Conservation (phyloP, 2,329 filamentous ascomycete species). For the Colletotrichum paranaense region DNA sequence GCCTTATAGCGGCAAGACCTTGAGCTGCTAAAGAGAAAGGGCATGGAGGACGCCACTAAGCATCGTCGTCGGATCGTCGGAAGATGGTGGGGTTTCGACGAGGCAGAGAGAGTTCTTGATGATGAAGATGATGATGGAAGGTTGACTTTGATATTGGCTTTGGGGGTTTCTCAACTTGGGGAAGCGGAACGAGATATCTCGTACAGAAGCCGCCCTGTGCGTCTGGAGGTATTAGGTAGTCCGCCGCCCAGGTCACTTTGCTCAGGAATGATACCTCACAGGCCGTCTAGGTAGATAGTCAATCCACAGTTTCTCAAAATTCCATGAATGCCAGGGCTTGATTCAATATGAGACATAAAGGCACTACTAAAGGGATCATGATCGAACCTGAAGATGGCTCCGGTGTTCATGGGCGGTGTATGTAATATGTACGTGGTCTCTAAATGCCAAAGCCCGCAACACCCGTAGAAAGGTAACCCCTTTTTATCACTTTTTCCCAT, state of each 20-base stretch:
- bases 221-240: neutral
- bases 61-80: neutral
- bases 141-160: neutral
- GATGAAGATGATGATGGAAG: neutral
- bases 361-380: neutral
- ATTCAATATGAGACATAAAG: neutral
- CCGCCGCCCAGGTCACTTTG: neutral
- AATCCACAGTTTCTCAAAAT: neutral
- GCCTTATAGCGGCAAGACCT: neutral
- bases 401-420: neutral
- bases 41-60: neutral
- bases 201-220: neutral
- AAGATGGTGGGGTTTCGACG: neutral
- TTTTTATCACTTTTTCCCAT: neutral
- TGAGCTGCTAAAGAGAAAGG: neutral
- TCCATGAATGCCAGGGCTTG: neutral
- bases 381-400: neutral
- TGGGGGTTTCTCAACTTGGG: neutral
- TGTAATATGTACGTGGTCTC: neutral
- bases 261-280: neutral
- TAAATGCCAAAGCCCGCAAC: neutral
- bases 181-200: neutral
- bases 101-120: neutral
- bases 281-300: conserved; percentile 1
- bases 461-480: neutral